Base-by-base conservation (phyloP, 1,139 yeast genomes). In the Hyphopichia burtonii region DNA sequence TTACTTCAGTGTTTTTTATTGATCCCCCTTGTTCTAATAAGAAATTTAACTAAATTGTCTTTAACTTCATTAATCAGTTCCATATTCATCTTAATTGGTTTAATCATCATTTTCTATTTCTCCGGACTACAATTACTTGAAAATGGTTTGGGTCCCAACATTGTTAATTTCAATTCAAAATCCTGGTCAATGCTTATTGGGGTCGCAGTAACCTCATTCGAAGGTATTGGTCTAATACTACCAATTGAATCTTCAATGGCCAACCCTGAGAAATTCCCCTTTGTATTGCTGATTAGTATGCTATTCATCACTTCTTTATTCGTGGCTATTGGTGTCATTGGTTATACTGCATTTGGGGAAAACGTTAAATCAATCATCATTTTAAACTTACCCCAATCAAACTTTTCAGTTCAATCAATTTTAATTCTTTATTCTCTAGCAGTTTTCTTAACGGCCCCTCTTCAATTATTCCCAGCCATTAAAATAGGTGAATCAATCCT, bases 201-300 rank as follows among this genome's bases (percentile, higher is more conserved):
- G 3, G 88, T 86, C 2, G 91, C 91, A 0, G 88, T 86, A 17
- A 85, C 87, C 45, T 83, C 93, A 1, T 86, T 83, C 55, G 94
- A 86, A 65, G 94, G 94, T 1, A 83, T 86, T 47, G 93, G 94
- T 0, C 66, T 86, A 35, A 83, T 86, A 39, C 76, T 86, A 33
- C 94, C 93, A 1, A 84, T 86, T 27, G 89, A 86, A 55, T 79
- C 85, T 41, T 79, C 91, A 3, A 86, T 86, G 93, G 76, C 71
- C 37, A 65, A 80, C 41, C 94, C 93, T 2, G 83, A 83, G 51
- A 74, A 82, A 50, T 86, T 84, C 54, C 87, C 93, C 3, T 54
- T 71, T 51, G 90, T 86, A 3, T 63, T 86, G 39, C 69, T 72
- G 6, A 59, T 78, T 22, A 86, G 85, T 23, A 82, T 86, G 65